These are phyloP conservation scores for Monosporozyma aquatica DNA, from an alignment of 805 yeast species.

Conservation along the genomic window DNA sequence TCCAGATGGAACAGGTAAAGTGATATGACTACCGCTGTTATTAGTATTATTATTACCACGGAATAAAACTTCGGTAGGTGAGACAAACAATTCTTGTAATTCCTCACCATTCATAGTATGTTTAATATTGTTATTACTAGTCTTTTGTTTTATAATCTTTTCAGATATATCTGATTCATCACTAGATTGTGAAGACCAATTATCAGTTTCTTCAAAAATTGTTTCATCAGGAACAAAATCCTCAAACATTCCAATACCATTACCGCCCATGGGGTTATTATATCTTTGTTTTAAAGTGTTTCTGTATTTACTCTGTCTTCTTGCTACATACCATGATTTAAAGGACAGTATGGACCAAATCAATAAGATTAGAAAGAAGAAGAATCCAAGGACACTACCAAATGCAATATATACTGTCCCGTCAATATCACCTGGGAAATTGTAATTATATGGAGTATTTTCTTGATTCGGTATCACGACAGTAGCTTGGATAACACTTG, in stretches of 20 bases:
- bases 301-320: conserved; percentile 3
- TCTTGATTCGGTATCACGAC: conserved; percentile 31
- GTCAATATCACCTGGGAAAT: conserved; percentile 36
- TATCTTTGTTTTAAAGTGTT: not conserved
- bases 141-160: conserved; percentile 7
- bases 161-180: conserved; percentile 2
- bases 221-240: conserved; percentile 14
- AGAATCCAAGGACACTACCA: conserved; percentile 56
- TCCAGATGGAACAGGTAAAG: not conserved
- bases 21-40: not conserved
- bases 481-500: not conserved
- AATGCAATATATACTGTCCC: conserved; percentile 76
- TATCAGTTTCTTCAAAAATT: conserved; percentile 6
- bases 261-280: conserved; percentile 5
- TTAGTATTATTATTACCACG: conserved; percentile 3
- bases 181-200: conserved; percentile 1
- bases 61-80: not conserved
- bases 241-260: no score
- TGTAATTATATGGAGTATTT: conserved; percentile 42
- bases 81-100: not conserved
- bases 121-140: conserved; percentile 8
- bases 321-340: conserved; percentile 23
- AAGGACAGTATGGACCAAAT: conserved; percentile 19
- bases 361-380: conserved; percentile 27
- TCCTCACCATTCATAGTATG: conserved; percentile 13